Base-by-base conservation (phyloP, 371 early-diverging fungal genomes). In the Dipsacomyces acuminosporus region DNA sequence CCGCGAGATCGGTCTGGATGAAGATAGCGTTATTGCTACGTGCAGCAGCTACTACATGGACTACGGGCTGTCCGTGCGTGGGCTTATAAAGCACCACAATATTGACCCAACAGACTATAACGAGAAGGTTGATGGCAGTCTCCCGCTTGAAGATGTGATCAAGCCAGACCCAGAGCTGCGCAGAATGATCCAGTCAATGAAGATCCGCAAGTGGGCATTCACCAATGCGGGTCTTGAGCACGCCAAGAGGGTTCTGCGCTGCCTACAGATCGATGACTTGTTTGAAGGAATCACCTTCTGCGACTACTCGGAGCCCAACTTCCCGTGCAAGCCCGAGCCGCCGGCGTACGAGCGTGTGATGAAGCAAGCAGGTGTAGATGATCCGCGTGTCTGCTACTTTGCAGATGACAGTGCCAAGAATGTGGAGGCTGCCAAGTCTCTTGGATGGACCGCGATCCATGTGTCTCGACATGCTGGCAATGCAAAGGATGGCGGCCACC, bases 201-300 rank as follows among this genome's bases (percentile, higher is more conserved):
- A 76, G 5, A 59, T 78, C 17, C 82, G 78, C 19, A 86, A 83
- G 41, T 90, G 90, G 90, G 82, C 86, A n/a, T 88, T 88, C 54
- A 91, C 91, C 33, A 91, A 90, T 55, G 91, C 91, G 15, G 88
- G 85, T 41, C 56, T 74, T 17, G 66, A 83, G 78, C 91, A 91
- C 70, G 88, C 87, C 8, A 52, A 73, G 38, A 75, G 89, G 33
- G 89, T 88, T 23, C 57, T 90, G 22, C 71, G 69, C 25, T 52
- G 80, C 25, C 61, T 91, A 41, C 84, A 80, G 0, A 72, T 91
- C 44, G 79, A 77, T 11, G 86, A 88, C 62, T 78, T 85, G 59
- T 89, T 91, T 69, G 88, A 87, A 35, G 89, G 87, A 9, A 64
- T 91, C 47, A 89, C 88, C 2, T 89, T 77, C 60, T 87, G 89